Percentiles rank a stretch among this genome's conserved stretches.
These are phyloP conservation scores for Cordyceps cateniannulata DNA, from an alignment of 2,329 filamentous ascomycete species.

Conservation along the genomic window DNA sequence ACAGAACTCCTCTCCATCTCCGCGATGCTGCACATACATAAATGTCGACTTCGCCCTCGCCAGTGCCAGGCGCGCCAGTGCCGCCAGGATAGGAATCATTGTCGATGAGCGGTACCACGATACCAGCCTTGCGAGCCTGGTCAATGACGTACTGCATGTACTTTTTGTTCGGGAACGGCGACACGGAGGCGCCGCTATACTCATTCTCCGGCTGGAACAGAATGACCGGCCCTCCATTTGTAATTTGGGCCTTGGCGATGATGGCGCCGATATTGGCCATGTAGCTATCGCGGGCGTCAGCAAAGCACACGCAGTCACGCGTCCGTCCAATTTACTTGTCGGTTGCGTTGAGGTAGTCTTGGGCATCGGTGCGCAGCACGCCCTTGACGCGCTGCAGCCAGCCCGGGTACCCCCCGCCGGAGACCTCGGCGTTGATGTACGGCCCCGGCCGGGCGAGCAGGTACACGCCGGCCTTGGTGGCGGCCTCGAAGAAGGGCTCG, in stretches of 20 bases:
- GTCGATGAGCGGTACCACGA: slow-evolving; percentile 68
- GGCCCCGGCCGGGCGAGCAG: slow-evolving; percentile 66
- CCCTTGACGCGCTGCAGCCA: slow-evolving; percentile 68
- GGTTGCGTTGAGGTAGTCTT: slow-evolving; percentile 59
- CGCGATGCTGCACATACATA: slow-evolving; percentile 33
- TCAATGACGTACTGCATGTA: slow-evolving; percentile 69
- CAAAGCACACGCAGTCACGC: neutral
- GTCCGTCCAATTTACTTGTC: slow-evolving; percentile 44
- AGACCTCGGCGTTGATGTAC: slow-evolving; percentile 73
- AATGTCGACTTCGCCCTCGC: slow-evolving; percentile 48
- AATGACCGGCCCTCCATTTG: slow-evolving; percentile 74
- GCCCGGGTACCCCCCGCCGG: slow-evolving; percentile 73
- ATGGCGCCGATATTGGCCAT: slow-evolving; percentile 54
- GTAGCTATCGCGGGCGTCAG: slow-evolving; percentile 38
- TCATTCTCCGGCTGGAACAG: slow-evolving; percentile 79
- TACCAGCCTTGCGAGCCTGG: slow-evolving; percentile 59
- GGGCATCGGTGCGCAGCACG: slow-evolving; percentile 54
- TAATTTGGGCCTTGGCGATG: slow-evolving; percentile 72
- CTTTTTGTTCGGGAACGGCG: slow-evolving; percentile 54
- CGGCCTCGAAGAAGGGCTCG: slow-evolving; percentile 71
- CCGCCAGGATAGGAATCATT: slow-evolving; percentile 62
- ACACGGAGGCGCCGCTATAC: slow-evolving; percentile 49
- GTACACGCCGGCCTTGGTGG: slow-evolving; percentile 66
- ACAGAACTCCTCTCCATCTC: neutral
- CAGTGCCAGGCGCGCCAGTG: slow-evolving; percentile 58